A percentile compares a stretch with the other conserved stretches of the same genome.
Evolutionary conservation across 73 alveolate genomes (phyloP).

Genomic region (Effrenium voratum): DNA sequence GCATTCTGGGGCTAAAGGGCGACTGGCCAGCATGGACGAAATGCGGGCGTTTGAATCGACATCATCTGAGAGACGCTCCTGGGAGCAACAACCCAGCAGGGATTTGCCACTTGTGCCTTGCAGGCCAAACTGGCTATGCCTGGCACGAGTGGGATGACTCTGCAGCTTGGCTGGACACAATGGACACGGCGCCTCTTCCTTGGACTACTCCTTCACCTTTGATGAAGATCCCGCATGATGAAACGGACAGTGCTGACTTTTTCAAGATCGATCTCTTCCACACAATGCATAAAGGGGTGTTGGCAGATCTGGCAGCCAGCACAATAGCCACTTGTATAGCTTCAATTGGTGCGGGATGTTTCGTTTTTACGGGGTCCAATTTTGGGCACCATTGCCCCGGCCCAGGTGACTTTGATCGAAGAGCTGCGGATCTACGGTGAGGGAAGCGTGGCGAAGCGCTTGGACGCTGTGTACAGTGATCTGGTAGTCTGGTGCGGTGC

Average conservation of each 20-base stretch:
- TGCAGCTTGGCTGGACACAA: too few species aligned
- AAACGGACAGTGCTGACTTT: background rate
- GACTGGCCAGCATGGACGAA: background rate
- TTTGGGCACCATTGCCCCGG: background rate
- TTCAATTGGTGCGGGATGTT: background rate
- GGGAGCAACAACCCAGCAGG: background rate
- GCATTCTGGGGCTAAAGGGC: background rate
- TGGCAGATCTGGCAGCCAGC: constrained; percentile 31
- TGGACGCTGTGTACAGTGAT: background rate
- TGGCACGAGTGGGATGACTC: too few species aligned
- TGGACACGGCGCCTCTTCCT: background rate
- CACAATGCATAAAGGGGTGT: constrained; percentile 22
- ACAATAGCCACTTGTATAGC: background rate
- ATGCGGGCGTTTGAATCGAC: background rate
- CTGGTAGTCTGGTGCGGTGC: background rate
- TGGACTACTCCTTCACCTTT: background rate
- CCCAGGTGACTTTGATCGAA: background rate
- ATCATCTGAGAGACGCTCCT: background rate
- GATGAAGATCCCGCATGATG: background rate
- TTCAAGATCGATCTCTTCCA: constrained; percentile 37
- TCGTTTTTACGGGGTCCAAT: background rate
- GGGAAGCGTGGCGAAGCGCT: background rate
- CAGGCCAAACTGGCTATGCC: background rate
- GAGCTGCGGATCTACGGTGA: background rate
- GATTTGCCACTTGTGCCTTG: background rate